Conservation (phyloP, 768 basidiomycete genomes). For the Dendrothele bispora region DNA sequence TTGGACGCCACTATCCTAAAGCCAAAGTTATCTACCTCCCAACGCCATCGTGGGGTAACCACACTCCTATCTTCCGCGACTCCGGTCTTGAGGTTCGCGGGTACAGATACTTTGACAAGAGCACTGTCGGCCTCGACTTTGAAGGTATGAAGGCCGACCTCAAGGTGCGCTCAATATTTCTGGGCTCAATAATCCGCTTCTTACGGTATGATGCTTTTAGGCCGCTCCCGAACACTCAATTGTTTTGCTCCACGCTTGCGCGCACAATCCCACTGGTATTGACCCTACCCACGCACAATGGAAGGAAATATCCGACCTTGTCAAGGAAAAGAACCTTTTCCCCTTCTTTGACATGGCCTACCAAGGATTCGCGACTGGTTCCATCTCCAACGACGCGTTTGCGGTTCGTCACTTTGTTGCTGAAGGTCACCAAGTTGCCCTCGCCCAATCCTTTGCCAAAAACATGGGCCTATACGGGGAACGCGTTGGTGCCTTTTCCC, state of each 20-base stretch:
- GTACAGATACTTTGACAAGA: constrained; percentile 94
- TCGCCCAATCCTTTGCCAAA: constrained; percentile 97
- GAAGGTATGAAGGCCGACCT: constrained; percentile 87
- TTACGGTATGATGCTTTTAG: constrained; percentile 25
- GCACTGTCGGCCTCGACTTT: constrained; percentile 90
- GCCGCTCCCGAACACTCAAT: constrained; percentile 77
- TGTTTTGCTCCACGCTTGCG: constrained; percentile 94
- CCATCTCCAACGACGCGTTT: constrained; percentile 87
- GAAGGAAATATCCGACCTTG: constrained; percentile 83
- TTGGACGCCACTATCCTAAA: constrained; percentile 85
- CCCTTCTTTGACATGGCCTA: constrained; percentile 99
- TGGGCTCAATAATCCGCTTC: neutral
- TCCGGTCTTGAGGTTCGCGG: constrained; percentile 90
- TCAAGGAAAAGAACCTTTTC: constrained; percentile 89
- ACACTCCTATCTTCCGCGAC: constrained; percentile 90
- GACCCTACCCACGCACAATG: constrained; percentile 95
- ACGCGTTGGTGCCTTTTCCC: constrained; percentile 95
- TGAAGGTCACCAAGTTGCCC: constrained; percentile 85
- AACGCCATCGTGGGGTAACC: constrained; percentile 96
- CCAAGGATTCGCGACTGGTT: constrained; percentile 97
- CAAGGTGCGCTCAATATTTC: constrained; percentile 48
- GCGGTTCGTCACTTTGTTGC: constrained; percentile 93
- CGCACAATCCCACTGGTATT: constrained; percentile 98
- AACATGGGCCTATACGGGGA: constrained; percentile 99
- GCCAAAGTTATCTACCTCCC: constrained; percentile 90